A percentile compares a stretch with the other conserved stretches of the same genome.
Evolutionary conservation across 2,329 filamentous ascomycete genomes (phyloP).

Genomic region (Aspergillus unguis): DNA sequence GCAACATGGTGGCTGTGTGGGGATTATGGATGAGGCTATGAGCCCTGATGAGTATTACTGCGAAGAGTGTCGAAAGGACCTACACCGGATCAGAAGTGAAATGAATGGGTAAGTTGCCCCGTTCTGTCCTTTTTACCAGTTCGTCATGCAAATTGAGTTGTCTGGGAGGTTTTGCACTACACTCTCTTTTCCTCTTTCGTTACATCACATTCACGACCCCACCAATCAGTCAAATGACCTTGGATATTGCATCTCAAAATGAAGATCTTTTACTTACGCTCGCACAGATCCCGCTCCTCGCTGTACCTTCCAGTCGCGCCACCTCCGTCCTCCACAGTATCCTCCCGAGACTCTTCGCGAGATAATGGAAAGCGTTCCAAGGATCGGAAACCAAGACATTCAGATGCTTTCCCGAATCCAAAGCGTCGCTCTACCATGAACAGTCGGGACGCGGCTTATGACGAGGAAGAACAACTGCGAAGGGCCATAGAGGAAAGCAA

Average conservation of each 20-base stretch:
- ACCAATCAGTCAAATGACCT: neutral
- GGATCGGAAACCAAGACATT: constrained; percentile 47
- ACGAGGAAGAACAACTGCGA: constrained; percentile 86
- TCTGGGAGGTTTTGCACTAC: neutral
- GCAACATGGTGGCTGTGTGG: constrained; percentile 97
- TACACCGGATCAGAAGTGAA: constrained; percentile 78
- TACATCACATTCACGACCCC: neutral
- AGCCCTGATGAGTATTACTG: constrained; percentile 98
- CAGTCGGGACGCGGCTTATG: constrained; percentile 89
- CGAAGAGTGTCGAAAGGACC: constrained; percentile 86
- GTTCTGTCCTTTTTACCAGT: neutral
- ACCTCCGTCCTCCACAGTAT: constrained; percentile 44
- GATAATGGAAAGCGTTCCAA: constrained; percentile 38
- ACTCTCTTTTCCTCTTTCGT: neutral
- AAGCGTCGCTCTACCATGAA: constrained; percentile 97
- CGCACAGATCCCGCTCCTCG: constrained; percentile 58
- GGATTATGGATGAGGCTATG: constrained; percentile 89
- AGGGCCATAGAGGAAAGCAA: constrained; percentile 94
- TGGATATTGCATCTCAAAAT: constrained; percentile 2
- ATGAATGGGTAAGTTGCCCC: constrained; percentile 71
- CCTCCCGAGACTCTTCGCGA: constrained; percentile 44
- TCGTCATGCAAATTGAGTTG: neutral
- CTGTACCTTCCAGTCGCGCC: constrained; percentile 59
- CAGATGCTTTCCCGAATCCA: constrained; percentile 56
- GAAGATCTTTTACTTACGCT: constrained; percentile 29